Evolutionary conservation across 352 stramenopile genomes (phyloP), one percentile per base, ranked within the genome.

Genomic region (Phytophthora hybrid): DNA sequence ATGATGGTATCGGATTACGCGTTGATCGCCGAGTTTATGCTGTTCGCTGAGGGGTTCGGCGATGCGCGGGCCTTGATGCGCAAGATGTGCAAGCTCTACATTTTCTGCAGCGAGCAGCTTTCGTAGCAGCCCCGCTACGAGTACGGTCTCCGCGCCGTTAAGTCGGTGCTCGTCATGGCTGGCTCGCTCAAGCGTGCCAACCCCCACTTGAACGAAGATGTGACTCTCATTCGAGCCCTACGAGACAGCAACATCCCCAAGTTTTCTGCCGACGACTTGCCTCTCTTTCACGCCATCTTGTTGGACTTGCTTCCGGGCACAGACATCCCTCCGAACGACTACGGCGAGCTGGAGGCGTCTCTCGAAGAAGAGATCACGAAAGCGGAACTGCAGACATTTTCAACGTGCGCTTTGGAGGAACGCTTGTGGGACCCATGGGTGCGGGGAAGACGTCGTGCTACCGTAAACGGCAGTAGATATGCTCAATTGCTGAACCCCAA

Each of bases 1-100:
- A n/a, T n/a, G n/a, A n/a, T n/a, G n/a, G n/a, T n/a, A n/a, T n/a
- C n/a, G n/a, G n/a, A n/a, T n/a, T n/a, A n/a, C n/a, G n/a, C n/a
- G n/a, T n/a, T 99, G 19, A 99, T 99, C 67, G 94, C 96, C 41
- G 97, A 99, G 77, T 98, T 99, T 69, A 99, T 99, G 94, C 82
- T 99, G 7, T 98, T 98, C 65, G 91, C 93, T 1, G 97, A 99
- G 71, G 97, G 97, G 6, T 99, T 99, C 69, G 93, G 93, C 29
- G 96, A 98, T 44, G 97, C 96, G 9, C 86, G 95, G 11, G 91
- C 91, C n/a, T 79, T 99, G 14, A 97, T 97, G 13, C 90, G 97
- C 18, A 99, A 99, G 70, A 98, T 98, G 75, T 98, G 97, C 91
- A 98, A 78, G 78, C 98, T 79, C 85, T 99, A 90, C 83, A 96